A percentile compares a stretch with the other conserved stretches of the same genome.
Conservation (phyloP, 139 green algal genomes). For the Chara braunii region DNA sequence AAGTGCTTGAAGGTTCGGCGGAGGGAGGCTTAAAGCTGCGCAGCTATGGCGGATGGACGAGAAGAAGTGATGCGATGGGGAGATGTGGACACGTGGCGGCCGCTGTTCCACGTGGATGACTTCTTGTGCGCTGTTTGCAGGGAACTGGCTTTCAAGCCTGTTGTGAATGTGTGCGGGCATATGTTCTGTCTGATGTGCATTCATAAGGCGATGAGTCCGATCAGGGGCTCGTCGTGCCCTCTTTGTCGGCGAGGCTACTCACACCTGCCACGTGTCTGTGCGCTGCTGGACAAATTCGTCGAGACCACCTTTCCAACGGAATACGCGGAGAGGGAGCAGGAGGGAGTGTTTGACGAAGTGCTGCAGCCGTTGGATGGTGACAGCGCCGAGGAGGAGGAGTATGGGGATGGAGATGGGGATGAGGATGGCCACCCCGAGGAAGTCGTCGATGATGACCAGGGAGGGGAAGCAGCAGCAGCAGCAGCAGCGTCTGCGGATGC, state of each 20-base stretch:
- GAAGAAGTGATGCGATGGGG: no score
- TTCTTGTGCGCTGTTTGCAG: slow-evolving; percentile 25
- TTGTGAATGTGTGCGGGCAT: slow-evolving; percentile 36
- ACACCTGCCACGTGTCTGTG: slow-evolving; percentile 30
- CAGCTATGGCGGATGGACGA: no score
- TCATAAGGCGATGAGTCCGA: slow-evolving; percentile 24
- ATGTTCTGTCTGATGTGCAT: slow-evolving; percentile 42
- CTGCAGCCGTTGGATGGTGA: not conserved
- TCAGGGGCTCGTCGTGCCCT: slow-evolving; percentile 11
- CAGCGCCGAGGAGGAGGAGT: no score
- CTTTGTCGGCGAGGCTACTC: slow-evolving; percentile 22
- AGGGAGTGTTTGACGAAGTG: not conserved
- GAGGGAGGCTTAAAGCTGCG: no score
- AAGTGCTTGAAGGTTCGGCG: no score
- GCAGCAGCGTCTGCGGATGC: no score
- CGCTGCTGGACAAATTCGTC: slow-evolving; percentile 22
- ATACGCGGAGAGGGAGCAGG: slow-evolving; percentile 3
- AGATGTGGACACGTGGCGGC: no score
- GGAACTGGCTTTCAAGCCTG: slow-evolving; percentile 33
- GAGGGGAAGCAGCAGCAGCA: no score
- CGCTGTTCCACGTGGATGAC: slow-evolving; percentile 23
- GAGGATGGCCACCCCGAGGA: no score
- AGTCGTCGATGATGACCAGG: no score
- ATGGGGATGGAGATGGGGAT: no score
- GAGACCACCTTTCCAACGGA: slow-evolving; percentile 11